Base-by-base conservation (phyloP, 1,284 basidiomycete genomes). In the Xanthoconium separans region DNA sequence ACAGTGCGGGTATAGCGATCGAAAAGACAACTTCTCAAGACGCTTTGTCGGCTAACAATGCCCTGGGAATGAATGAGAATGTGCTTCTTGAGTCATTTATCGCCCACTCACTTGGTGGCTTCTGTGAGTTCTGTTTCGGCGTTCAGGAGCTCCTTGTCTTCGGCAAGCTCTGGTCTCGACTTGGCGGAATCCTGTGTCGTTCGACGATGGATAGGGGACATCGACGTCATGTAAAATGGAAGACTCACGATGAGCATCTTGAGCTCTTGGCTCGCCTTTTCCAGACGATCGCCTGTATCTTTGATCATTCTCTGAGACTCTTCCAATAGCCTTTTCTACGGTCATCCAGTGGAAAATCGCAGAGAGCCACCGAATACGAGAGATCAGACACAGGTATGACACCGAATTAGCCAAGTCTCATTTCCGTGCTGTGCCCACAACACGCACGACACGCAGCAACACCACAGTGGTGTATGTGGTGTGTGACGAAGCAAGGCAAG, bases 241-340 rank as follows among this genome's bases (percentile, higher is more conserved):
- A 60, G 56, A 83, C 90, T 61, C 68, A 93, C 91, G 54, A 92
- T 75, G 42, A 91, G 71, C 59, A 85, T 82, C 58, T 80, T 74
- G 55, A 95, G 75, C 54, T 87, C 87, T 58, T 77, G 81, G 33
- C 79, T 75, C 30, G 82, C 84, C 61, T 79, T 81, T 54, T 78
- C 81, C 30, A 93, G 73, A 50, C 86, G 80, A 53, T 70, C 77
- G 55, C 77, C 72, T 11, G 87, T 81, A 65, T 92, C 85, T 29
- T 76, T 75, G 57, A 94, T 80, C 90, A 93, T 91, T 79, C 84
- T 91, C 61, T 84, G 75, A 33, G 88, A 86, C 74, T 95, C 92
- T 58, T 88, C 86, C 55, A 87, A 68, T 70, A 94, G 79, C 65
- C 81, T 83, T 61, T 75, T 82, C 91, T 93, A 67, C 53, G 34